Conservation (phyloP, 345 rosid genomes). For the Melaleuca quinquenervia region DNA sequence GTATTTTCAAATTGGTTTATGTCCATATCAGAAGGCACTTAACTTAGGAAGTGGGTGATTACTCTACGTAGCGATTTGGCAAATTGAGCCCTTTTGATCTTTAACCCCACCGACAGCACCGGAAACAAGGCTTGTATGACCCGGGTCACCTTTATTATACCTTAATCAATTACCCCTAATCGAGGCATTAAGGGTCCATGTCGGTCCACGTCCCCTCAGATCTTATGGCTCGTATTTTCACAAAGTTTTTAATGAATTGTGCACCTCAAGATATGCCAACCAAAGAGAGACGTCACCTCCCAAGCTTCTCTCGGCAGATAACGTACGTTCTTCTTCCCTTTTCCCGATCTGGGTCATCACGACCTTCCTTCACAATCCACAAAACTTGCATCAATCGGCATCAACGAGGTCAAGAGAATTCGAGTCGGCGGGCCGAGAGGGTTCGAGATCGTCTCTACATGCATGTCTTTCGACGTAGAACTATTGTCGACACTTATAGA, state of each 20-base stretch:
- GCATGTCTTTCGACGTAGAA: background rate
- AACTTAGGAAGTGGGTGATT: background rate
- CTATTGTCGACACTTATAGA: background rate
- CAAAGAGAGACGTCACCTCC: background rate
- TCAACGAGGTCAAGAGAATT: background rate
- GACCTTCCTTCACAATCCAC: background rate
- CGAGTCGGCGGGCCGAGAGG: background rate
- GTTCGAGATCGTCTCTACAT: background rate
- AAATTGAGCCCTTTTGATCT: background rate
- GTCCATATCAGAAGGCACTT: background rate
- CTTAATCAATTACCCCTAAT: background rate
- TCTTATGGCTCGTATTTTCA: background rate
- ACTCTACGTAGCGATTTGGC: background rate
- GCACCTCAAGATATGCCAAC: background rate
- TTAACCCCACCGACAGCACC: background rate
- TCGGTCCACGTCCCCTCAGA: background rate
- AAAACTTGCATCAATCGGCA: background rate
- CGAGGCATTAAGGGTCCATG: background rate
- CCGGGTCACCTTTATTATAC: background rate
- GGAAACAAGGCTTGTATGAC: background rate
- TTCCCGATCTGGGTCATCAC: background rate
- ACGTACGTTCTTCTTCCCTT: background rate
- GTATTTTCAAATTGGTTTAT: background rate
- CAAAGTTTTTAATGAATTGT: background rate
- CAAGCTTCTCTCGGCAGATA: background rate